These are phyloP conservation scores for Fraxinus angustifolia DNA, from an alignment of 305 asterid species.

Conservation along the genomic window DNA sequence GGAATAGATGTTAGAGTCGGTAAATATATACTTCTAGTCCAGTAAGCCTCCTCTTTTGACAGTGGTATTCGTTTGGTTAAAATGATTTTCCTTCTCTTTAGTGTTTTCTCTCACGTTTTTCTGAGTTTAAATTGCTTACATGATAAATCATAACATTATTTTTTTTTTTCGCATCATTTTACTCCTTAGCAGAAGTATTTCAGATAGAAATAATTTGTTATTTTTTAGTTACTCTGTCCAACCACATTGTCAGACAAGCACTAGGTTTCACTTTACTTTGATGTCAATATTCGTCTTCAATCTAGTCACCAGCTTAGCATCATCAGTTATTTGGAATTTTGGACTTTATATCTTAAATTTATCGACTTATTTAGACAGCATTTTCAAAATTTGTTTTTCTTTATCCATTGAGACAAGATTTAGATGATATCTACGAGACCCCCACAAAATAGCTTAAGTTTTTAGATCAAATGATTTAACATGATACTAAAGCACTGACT, in stretches of 20 bases:
- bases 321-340: not conserved
- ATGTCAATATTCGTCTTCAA: not conserved
- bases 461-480: not conserved
- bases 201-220: not conserved
- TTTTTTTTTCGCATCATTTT: not conserved
- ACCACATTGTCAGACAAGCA: not conserved
- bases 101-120: not conserved
- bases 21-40: not conserved
- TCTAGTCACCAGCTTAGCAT: not conserved
- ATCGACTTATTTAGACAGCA: not conserved
- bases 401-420: not conserved
- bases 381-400: not conserved
- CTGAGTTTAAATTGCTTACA: not conserved
- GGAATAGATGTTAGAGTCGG: not conserved
- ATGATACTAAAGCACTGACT: not conserved
- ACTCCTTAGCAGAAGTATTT: not conserved
- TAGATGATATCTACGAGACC: not conserved
- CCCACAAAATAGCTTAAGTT: not conserved
- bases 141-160: not conserved
- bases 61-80: not conserved
- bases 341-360: not conserved
- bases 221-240: not conserved
- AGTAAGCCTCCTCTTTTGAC: not conserved
- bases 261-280: not conserved
- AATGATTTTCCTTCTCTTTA: constrained; percentile 1